phyloP scores from a whole-genome alignment of 495 filamentous ascomycete species.

The Penicillium longicatenatum region DNA sequence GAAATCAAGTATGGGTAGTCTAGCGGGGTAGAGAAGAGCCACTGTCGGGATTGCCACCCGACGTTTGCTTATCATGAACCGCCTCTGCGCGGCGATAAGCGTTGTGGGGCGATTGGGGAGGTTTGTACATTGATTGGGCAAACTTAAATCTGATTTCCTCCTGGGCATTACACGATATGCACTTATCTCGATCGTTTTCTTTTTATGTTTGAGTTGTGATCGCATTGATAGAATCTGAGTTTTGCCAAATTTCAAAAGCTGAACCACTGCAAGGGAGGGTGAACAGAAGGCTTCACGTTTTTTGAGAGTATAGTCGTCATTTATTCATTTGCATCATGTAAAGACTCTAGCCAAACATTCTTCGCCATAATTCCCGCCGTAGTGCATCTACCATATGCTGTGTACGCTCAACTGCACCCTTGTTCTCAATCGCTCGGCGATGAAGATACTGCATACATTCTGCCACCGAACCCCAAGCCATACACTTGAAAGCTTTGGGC shows the following conservation, averaged over 20 bases:
- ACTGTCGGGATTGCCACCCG: conserved; percentile 22
- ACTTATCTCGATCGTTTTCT: neutral
- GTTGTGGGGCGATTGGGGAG: neutral
- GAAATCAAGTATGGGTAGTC: conserved; percentile 16
- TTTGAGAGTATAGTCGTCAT: neutral
- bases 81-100: neutral
- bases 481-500: conserved; percentile 38
- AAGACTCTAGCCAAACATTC: conserved; percentile 37
- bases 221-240: too few species aligned
- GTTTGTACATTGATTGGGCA: neutral
- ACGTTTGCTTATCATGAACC: conserved; percentile 21
- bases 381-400: conserved; percentile 32
- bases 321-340: neutral
- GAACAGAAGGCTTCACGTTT: neutral
- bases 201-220: too few species aligned
- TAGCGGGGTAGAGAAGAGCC: conserved; percentile 16
- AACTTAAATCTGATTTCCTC: neutral
- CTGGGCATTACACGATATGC: too few species aligned
- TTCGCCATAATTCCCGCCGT: conserved; percentile 32
- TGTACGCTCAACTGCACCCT: conserved; percentile 35
- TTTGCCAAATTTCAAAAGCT: neutral
- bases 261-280: neutral
- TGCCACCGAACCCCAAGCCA: conserved; percentile 37
- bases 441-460: conserved; percentile 43
- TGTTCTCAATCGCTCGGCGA: conserved; percentile 40